These are phyloP conservation scores for Zopfia rhizophila DNA, from an alignment of 2,329 filamentous ascomycete genomes.

Conservation along the genomic window DNA sequence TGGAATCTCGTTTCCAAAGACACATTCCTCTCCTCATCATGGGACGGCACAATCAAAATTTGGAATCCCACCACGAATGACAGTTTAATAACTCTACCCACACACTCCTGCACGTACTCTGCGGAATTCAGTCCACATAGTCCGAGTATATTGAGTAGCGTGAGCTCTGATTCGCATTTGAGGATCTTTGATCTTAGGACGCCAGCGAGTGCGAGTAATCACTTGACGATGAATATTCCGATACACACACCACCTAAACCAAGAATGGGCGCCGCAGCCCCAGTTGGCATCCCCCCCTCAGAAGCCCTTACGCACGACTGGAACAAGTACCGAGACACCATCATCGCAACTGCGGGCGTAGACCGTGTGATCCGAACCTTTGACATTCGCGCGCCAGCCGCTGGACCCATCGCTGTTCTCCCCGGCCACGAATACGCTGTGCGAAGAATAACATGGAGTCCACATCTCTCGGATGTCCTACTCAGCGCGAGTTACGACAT, in stretches of 20 bases:
- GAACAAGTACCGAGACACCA: slow-evolving; percentile 93
- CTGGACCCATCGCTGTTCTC: slow-evolving; percentile 78
- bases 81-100: slow-evolving; percentile 85
- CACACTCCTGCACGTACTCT: slow-evolving; percentile 93
- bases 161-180: slow-evolving; percentile 88
- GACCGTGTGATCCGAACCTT: slow-evolving; percentile 89
- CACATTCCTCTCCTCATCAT: slow-evolving; percentile 88
- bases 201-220: slow-evolving; percentile 85
- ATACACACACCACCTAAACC: slow-evolving; percentile 76
- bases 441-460: slow-evolving; percentile 87
- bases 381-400: slow-evolving; percentile 80
- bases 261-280: slow-evolving; percentile 54
- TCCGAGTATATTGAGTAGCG: slow-evolving; percentile 84
- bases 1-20: slow-evolving; percentile 95
- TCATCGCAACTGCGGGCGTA: slow-evolving; percentile 89
- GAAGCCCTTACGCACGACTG: slow-evolving; percentile 96
- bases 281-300: slow-evolving; percentile 67
- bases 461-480: slow-evolving; percentile 88
- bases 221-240: slow-evolving; percentile 83
- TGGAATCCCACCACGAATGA: slow-evolving; percentile 84
- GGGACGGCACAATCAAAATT: slow-evolving; percentile 96
- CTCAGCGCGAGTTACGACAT: slow-evolving; percentile 96
- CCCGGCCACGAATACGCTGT: slow-evolving; percentile 92
- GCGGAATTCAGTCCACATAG: slow-evolving; percentile 91
- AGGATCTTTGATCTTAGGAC: slow-evolving; percentile 92